Percentiles rank a stretch among this genome's conserved stretches.
Conservation (phyloP, 257 asterid genomes). For the Cinchona pubescens region DNA sequence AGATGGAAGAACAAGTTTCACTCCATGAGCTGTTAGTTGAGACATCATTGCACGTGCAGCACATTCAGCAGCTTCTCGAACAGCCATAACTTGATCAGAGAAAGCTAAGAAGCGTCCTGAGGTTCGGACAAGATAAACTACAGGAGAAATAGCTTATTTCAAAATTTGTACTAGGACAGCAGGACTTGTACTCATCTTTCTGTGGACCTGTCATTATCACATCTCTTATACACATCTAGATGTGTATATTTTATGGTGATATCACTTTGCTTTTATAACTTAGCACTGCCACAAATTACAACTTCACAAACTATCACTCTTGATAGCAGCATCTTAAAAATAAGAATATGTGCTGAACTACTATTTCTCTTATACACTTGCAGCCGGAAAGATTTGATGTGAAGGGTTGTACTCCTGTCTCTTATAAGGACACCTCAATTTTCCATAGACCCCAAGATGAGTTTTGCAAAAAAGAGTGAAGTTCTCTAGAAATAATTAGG, state of each 20-base stretch:
- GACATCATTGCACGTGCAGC: conserved; percentile 99
- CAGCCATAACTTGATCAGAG: conserved; percentile 97
- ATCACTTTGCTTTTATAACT: too few species aligned
- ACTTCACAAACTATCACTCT: not conserved
- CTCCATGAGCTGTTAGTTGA: conserved; percentile 93
- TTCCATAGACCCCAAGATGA: not conserved
- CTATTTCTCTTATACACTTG: conserved; percentile 18
- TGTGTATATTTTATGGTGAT: too few species aligned
- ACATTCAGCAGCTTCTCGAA: conserved; percentile 97
- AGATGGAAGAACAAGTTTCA: conserved; percentile 93
- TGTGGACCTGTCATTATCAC: too few species aligned
- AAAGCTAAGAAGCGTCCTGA: too few species aligned
- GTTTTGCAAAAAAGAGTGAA: too few species aligned
- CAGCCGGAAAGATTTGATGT: too few species aligned
- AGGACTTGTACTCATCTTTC: too few species aligned
- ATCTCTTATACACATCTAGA: too few species aligned
- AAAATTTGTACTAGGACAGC: too few species aligned
- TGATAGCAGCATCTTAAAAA: not conserved
- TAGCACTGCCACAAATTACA: not conserved
- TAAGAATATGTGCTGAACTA: not conserved
- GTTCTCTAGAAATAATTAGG: too few species aligned
- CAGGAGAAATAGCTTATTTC: conserved; percentile 45
- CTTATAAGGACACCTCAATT: not conserved
- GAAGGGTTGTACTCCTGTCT: too few species aligned
- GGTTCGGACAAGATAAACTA: too few species aligned